Evolutionary conservation across 2,329 filamentous ascomycete genomes (phyloP).

Genomic region (Cladosporium austrohemisphaericum): DNA sequence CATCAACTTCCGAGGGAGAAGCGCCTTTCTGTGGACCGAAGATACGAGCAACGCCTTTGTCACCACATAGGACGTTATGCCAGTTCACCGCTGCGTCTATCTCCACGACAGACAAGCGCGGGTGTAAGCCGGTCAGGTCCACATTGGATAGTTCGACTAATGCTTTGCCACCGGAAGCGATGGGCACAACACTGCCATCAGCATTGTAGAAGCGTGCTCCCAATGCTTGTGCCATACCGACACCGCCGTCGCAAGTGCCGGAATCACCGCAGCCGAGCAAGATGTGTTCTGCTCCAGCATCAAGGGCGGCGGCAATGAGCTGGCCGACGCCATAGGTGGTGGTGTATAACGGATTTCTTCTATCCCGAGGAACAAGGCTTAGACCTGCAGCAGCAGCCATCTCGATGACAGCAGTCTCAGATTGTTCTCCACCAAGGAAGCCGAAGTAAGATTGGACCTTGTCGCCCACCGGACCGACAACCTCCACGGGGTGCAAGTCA

Average conservation of each 20-base stretch:
- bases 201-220: constrained; percentile 44
- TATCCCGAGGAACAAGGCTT: constrained; percentile 44
- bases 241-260: constrained; percentile 52
- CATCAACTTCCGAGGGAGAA: constrained; percentile 40
- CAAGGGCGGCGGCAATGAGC: constrained; percentile 45
- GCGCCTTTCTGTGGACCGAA: constrained; percentile 54
- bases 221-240: constrained; percentile 53
- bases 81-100: constrained; percentile 53
- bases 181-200: constrained; percentile 37
- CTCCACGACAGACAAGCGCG: constrained; percentile 34
- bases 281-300: constrained; percentile 45
- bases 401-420: constrained; percentile 47
- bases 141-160: constrained; percentile 38
- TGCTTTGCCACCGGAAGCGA: constrained; percentile 41
- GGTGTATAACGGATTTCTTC: constrained; percentile 46
- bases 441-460: constrained; percentile 47
- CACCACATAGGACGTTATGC: constrained; percentile 50
- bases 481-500: constrained; percentile 34
- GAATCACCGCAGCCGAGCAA: constrained; percentile 54
- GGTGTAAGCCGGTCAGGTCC: constrained; percentile 40
- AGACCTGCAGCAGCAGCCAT: constrained; percentile 54
- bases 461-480: constrained; percentile 45
- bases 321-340: constrained; percentile 53
- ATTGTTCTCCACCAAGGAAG: constrained; percentile 35
- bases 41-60: constrained; percentile 47